Evolutionary conservation across 805 yeast genomes (phyloP).

Genomic region (Tetrapisispora phaffii): DNA sequence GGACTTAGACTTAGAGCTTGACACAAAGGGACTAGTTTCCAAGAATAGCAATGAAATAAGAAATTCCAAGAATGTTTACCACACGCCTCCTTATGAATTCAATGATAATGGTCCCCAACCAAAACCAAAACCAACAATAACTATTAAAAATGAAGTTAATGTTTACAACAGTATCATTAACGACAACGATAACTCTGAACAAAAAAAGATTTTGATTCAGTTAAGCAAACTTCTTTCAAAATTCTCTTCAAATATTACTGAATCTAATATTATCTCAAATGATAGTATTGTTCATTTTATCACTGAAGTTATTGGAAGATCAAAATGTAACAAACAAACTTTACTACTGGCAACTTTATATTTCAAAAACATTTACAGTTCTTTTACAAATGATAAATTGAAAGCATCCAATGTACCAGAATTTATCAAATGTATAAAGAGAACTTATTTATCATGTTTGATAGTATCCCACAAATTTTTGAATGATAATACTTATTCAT

Average conservation of each 20-base stretch:
- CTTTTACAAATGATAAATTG: neutral
- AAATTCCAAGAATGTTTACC: slow-evolving; percentile 3
- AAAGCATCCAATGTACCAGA: slow-evolving; percentile 8
- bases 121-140: neutral
- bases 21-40: neutral
- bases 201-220: neutral
- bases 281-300: slow-evolving; percentile 9
- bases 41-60: neutral
- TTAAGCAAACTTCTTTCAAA: slow-evolving; percentile 2
- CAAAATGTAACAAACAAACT: slow-evolving; percentile 15
- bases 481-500: slow-evolving; percentile 21
- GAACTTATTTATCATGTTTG: slow-evolving; percentile 18
- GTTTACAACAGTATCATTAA: neutral
- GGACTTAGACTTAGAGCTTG: neutral
- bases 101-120: neutral
- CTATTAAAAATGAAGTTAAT: neutral
- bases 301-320: slow-evolving; percentile 18
- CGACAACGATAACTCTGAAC: neutral
- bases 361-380: slow-evolving; percentile 9
- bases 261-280: slow-evolving; percentile 13
- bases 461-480: slow-evolving; percentile 20
- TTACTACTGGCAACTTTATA: slow-evolving; percentile 14
- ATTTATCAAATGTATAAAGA: slow-evolving; percentile 20
- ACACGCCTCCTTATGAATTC: slow-evolving; percentile 13
- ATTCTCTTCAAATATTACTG: neutral